Conservation (phyloP, 306 rosid genomes). For the Carpinus viminea region DNA sequence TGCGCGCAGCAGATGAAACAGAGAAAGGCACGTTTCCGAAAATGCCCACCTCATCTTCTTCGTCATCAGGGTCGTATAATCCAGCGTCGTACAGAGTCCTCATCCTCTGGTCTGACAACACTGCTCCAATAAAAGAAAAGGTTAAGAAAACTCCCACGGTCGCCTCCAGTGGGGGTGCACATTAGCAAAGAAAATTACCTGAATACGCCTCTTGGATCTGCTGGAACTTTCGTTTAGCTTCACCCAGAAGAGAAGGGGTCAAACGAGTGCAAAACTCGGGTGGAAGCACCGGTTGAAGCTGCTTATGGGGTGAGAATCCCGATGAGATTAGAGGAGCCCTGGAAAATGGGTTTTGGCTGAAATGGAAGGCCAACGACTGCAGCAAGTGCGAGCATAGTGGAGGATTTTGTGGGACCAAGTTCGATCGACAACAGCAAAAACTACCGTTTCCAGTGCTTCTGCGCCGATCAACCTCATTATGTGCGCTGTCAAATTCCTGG, state of each 20-base stretch:
- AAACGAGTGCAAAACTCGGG: too few relatives aligned
- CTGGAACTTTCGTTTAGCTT: slow-evolving; percentile 72
- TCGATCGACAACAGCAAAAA: too few relatives aligned
- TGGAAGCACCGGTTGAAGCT: too few relatives aligned
- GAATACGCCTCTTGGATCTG: slow-evolving; percentile 85
- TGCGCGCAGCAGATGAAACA: background rate
- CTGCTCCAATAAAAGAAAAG: slow-evolving; percentile 33
- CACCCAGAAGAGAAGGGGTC: slow-evolving; percentile 51
- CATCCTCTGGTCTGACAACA: slow-evolving; percentile 64
- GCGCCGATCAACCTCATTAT: too few relatives aligned
- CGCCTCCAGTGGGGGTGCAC: background rate
- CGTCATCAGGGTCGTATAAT: slow-evolving; percentile 60
- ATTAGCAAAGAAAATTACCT: slow-evolving; percentile 33
- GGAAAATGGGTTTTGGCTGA: too few relatives aligned
- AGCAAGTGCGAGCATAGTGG: too few relatives aligned
- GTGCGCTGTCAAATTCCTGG: too few relatives aligned
- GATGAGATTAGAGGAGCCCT: too few relatives aligned
- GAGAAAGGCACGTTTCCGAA: background rate
- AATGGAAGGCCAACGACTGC: too few relatives aligned
- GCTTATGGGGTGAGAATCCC: too few relatives aligned
- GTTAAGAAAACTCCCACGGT: background rate
- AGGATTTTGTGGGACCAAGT: too few relatives aligned
- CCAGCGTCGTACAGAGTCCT: slow-evolving; percentile 69
- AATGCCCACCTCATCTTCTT: slow-evolving; percentile 61
- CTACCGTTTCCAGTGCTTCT: too few relatives aligned